phyloP scores from a whole-genome alignment of 305 asterid species.

The Fraxinus nigra region DNA sequence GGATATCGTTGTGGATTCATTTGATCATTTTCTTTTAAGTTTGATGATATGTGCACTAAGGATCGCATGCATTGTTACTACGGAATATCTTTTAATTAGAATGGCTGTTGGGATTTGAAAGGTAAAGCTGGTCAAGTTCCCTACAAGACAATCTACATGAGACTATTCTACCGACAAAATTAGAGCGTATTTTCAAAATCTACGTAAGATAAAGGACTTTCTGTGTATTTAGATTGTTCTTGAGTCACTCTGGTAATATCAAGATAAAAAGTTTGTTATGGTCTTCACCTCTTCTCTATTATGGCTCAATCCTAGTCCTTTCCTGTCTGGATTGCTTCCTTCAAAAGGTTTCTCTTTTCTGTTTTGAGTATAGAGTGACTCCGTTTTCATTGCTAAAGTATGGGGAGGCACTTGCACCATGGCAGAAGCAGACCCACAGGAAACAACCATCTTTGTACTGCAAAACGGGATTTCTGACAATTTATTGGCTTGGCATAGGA shows the following conservation, averaged over 20 bases:
- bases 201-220: not conserved
- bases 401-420: slow-evolving; percentile 93
- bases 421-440: slow-evolving; percentile 60
- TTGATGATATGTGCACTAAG: not conserved
- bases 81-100: not conserved
- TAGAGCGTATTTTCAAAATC: not conserved
- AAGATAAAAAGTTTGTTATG: not conserved
- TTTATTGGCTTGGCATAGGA: slow-evolving; percentile 71
- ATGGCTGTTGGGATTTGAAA: not conserved
- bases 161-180: not conserved
- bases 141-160: not conserved
- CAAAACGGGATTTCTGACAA: slow-evolving; percentile 79
- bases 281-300: no score
- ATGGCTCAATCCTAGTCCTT: slow-evolving; percentile 33
- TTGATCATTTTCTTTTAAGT: not conserved
- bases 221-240: not conserved
- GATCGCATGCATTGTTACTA: not conserved
- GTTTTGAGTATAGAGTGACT: slow-evolving; percentile 65
- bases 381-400: slow-evolving; percentile 72
- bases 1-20: not conserved
- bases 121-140: not conserved
- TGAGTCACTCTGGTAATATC: not conserved
- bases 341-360: slow-evolving; percentile 54
- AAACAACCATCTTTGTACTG: slow-evolving; percentile 64
- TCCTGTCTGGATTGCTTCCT: slow-evolving; percentile 91